These are phyloP conservation scores for Ulmus americana DNA, from an alignment of 331 rosid species.

Conservation along the genomic window DNA sequence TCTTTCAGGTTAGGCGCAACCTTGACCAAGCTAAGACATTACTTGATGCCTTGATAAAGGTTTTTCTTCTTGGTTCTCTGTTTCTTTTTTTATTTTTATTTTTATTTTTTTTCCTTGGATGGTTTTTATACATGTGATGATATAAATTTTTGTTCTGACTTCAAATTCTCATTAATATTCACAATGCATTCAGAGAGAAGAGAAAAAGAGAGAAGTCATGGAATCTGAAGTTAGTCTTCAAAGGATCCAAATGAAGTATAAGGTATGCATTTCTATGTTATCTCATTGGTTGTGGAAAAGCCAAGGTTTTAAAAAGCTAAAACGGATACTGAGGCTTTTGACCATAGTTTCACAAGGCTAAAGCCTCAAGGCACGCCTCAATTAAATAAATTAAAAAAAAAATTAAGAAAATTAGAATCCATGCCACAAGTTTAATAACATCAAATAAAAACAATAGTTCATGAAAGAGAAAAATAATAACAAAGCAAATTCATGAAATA, in stretches of 20 bases:
- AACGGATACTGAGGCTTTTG: too few species aligned
- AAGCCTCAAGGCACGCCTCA: too few species aligned
- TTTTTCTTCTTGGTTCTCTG: background rate
- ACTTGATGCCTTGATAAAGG: slow-evolving; percentile 88
- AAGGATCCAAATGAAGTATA: slow-evolving; percentile 87
- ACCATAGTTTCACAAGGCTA: too few species aligned
- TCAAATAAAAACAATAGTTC: too few species aligned
- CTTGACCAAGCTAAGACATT: slow-evolving; percentile 96
- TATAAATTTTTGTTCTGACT: background rate
- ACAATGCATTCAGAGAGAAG: slow-evolving; percentile 64
- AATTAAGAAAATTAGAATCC: too few species aligned
- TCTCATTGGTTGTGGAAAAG: background rate
- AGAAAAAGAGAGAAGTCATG: slow-evolving; percentile 79
- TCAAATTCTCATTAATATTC: background rate
- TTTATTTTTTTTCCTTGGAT: slow-evolving; percentile 16
- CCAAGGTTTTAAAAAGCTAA: too few species aligned
- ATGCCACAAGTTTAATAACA: too few species aligned
- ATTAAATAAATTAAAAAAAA: too few species aligned
- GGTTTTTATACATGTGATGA: slow-evolving; percentile 16
- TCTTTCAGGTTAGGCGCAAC: slow-evolving; percentile 86
- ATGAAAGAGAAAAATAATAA: too few species aligned
- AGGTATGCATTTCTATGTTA: slow-evolving; percentile 38
- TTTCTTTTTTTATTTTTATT: slow-evolving; percentile 19
- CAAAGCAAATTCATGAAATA: too few species aligned
- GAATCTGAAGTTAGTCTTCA: slow-evolving; percentile 87